Base-by-base conservation (phyloP, 345 rosid genomes). In the Clausena lansium region DNA sequence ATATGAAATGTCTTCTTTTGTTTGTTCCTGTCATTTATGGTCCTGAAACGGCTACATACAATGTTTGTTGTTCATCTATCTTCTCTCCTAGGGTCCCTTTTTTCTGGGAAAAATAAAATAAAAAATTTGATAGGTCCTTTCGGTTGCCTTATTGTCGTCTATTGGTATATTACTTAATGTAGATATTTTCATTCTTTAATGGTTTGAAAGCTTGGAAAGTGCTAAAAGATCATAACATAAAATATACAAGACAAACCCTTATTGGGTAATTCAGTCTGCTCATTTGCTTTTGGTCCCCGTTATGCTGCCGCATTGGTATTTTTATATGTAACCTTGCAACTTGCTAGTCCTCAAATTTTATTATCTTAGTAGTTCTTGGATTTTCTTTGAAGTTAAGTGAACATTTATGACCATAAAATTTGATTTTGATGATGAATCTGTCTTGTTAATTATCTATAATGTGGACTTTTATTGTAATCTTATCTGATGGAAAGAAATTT, bases 151-250 rank as follows among this genome's bases (percentile, higher is more conserved):
- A 13, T 11, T 63, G 32, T 8, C 50, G 15, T 55, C 79, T 70
- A 70, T 33, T 67, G 35, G 72, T 78, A 28, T 64, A 76, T 77
- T 69, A 55, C 76, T 55, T 30, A 62, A 39, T 60, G 57, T 24
- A 64, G 83, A 78, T 70, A 52, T 79, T 67, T 72, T 76, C 74
- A 61, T 78, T 78, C 28, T 72, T 72, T 70, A 71, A 32, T 67
- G 59, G 27, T 70, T 73, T 78, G 62, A 71, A 79, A 38, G 47
- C 50, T 13, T 25, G 64, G 68, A 27, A 79, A 70, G 64, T 32
- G 67, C 50, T 68, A n/a, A 45, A 45, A 75, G 39, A 75, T 79
- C 63, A 27, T n/a, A 28, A 38, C 15, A 33, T 32, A 33, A n/a
- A 54, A 64, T 54, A 61, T 33, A 62, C 22, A 24, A 17, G 45